Evolutionary conservation across 108 stramenopile species (phyloP).

Genomic region (Chaetoceros tenuissimus): DNA sequence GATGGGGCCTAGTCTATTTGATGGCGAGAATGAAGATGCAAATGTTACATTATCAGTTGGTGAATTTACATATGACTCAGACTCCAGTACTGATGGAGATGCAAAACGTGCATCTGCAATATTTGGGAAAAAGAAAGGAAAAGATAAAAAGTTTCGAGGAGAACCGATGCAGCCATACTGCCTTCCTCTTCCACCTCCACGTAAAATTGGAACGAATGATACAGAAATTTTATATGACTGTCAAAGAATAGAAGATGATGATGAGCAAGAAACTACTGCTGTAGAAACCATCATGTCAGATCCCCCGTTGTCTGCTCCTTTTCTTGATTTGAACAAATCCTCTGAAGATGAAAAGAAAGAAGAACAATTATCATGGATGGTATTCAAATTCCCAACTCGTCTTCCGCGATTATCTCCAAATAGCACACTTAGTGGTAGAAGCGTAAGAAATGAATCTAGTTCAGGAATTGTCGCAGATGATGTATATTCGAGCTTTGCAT

Average conservation of each 20-base stretch:
- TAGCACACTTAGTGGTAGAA: background rate
- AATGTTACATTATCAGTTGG: constrained; percentile 12
- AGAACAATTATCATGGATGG: constrained; percentile 40
- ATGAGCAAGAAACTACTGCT: constrained; percentile 19
- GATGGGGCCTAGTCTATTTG: constrained; percentile 13
- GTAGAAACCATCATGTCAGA: constrained; percentile 19
- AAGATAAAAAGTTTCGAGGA: background rate
- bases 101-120: background rate
- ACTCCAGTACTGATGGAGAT: constrained; percentile 58
- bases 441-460: background rate
- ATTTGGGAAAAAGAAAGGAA: background rate
- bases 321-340: constrained; percentile 15
- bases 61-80: constrained; percentile 66
- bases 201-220: background rate
- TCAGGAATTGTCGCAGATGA: background rate
- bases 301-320: constrained; percentile 27
- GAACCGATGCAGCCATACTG: constrained; percentile 12
- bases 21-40: constrained; percentile 13
- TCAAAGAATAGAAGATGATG: constrained; percentile 9
- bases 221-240: constrained; percentile 24
- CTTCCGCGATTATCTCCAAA: constrained; percentile 26
- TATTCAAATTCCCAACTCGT: constrained; percentile 54
- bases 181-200: constrained; percentile 38
- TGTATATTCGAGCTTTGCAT: background rate
- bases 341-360: constrained; percentile 1